These are phyloP conservation scores for Cadophora gregata DNA, from an alignment of 2,329 filamentous ascomycete species.

Conservation along the genomic window DNA sequence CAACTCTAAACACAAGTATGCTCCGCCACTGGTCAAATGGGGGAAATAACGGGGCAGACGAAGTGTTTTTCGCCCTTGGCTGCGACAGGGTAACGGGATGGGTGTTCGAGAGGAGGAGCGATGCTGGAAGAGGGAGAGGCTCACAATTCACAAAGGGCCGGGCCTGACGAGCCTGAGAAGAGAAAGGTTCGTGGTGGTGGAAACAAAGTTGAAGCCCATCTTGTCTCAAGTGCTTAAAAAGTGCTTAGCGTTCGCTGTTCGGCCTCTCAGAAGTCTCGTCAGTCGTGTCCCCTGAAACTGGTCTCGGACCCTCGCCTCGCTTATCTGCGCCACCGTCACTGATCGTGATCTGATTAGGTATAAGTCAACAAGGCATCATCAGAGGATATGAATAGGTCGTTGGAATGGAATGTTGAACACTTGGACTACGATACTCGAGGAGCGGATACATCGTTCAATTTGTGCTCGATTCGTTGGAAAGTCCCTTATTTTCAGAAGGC, in stretches of 20 bases:
- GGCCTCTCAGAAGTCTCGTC: too few relatives aligned
- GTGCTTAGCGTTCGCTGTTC: background rate
- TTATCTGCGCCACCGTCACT: background rate
- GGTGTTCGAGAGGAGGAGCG: conserved; percentile 6
- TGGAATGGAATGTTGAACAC: background rate
- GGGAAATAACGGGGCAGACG: background rate
- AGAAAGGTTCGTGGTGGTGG: background rate
- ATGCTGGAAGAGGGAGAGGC: background rate
- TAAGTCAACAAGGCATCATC: background rate
- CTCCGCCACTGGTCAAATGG: conserved; percentile 15
- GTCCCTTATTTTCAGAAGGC: background rate
- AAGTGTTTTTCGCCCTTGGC: conserved; percentile 23
- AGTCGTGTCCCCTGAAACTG: background rate
- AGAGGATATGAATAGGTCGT: background rate
- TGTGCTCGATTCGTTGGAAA: background rate
- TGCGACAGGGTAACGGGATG: conserved; percentile 13
- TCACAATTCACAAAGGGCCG: too few relatives aligned
- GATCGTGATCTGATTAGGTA: background rate
- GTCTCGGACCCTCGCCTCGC: background rate
- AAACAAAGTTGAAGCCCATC: conserved; percentile 9
- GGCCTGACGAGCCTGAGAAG: background rate
- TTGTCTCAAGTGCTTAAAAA: conserved; percentile 6
- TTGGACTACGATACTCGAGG: background rate
- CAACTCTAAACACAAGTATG: conserved; percentile 28
- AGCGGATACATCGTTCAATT: background rate